Evolutionary conservation across 2,329 filamentous ascomycete species (phyloP).

Genomic region (Clonostachys rosea): DNA sequence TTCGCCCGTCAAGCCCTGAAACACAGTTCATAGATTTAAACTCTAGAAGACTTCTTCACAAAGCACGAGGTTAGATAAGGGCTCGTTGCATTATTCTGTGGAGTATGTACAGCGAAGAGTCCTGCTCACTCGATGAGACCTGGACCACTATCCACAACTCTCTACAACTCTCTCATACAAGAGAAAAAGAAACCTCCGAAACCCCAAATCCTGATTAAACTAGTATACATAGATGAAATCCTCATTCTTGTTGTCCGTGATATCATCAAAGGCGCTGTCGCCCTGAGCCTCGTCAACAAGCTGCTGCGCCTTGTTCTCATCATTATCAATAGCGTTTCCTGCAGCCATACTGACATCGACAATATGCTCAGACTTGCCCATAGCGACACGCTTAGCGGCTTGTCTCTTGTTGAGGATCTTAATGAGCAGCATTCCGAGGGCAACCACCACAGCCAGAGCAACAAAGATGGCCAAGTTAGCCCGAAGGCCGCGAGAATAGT

Average conservation of each 20-base stretch:
- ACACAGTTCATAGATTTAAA: too few species aligned
- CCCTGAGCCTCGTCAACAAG: slow-evolving; percentile 5
- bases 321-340: slow-evolving; percentile 17
- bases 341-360: slow-evolving; percentile 48
- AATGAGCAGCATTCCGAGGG: slow-evolving; percentile 23
- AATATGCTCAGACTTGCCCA: slow-evolving; percentile 38
- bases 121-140: too few species aligned
- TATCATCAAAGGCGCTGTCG: slow-evolving; percentile 40
- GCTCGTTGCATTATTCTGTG: too few species aligned
- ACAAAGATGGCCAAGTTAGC: slow-evolving; percentile 57
- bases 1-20: too few species aligned
- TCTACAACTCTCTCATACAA: too few species aligned
- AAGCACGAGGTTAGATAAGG: too few species aligned
- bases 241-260: slow-evolving; percentile 55
- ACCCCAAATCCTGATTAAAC: not conserved
- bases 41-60: too few species aligned
- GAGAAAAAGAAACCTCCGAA: too few species aligned
- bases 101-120: too few species aligned
- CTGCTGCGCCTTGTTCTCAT: slow-evolving; percentile 7
- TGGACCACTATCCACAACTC: too few species aligned
- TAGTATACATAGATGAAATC: slow-evolving; percentile 55
- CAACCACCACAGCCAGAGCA: slow-evolving; percentile 43
- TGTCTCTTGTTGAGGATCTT: slow-evolving; percentile 47
- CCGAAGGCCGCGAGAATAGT: slow-evolving; percentile 52
- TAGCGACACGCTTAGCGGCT: slow-evolving; percentile 21